phyloP scores from a whole-genome alignment of 805 yeast genomes.

The Kodamaea jinghongensis region DNA sequence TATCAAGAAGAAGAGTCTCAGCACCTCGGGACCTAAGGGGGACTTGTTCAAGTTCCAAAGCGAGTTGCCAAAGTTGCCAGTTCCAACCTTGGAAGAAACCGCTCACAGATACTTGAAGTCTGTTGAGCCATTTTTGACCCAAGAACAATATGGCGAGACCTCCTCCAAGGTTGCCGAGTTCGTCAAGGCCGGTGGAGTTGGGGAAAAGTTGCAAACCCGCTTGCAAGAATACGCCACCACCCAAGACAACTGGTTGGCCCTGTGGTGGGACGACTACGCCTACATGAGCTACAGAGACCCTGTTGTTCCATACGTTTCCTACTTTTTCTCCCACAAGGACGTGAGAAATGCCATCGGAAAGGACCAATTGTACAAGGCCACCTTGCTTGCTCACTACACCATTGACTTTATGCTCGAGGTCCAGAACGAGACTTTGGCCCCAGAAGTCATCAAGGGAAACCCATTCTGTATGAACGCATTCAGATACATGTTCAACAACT shows the following conservation, averaged over 20 bases:
- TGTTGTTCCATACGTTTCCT: slow-evolving; percentile 90
- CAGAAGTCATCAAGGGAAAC: slow-evolving; percentile 71
- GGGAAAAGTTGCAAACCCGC: slow-evolving; percentile 66
- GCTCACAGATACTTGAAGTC: slow-evolving; percentile 66
- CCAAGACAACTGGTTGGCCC: slow-evolving; percentile 84
- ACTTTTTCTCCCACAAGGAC: slow-evolving; percentile 83
- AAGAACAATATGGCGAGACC: slow-evolving; percentile 47
- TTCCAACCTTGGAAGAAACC: slow-evolving; percentile 76
- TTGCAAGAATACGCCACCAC: slow-evolving; percentile 54
- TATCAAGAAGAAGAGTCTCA: slow-evolving; percentile 11
- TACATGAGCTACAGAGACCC: slow-evolving; percentile 91
- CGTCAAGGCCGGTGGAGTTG: slow-evolving; percentile 56
- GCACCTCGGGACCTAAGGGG: slow-evolving; percentile 47
- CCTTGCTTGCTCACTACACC: slow-evolving; percentile 67
- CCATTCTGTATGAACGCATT: slow-evolving; percentile 97
- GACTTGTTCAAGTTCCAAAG: slow-evolving; percentile 70
- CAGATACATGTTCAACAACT: slow-evolving; percentile 85
- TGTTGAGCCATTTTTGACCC: slow-evolving; percentile 62
- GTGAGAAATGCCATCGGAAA: slow-evolving; percentile 54
- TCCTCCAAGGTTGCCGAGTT: slow-evolving; percentile 67
- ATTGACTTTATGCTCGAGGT: slow-evolving; percentile 64
- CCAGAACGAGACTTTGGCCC: slow-evolving; percentile 70
- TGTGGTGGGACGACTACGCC: slow-evolving; percentile 93
- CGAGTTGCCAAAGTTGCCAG: slow-evolving; percentile 79
- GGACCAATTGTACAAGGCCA: slow-evolving; percentile 69